Conservation (phyloP, 116 monocot species). For the Trichopus zeylanicus region DNA sequence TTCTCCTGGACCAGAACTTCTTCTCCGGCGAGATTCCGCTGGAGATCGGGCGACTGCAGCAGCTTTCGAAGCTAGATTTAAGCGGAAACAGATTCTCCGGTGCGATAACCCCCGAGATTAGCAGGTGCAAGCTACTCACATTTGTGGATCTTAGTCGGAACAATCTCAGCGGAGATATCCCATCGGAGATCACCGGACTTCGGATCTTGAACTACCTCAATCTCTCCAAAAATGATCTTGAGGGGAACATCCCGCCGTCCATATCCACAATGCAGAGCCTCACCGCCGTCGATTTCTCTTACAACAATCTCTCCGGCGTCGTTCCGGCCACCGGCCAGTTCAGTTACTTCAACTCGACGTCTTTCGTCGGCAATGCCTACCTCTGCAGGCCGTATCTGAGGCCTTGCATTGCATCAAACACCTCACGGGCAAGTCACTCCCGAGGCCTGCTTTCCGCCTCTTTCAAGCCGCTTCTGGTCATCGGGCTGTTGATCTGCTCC, state of each 20-base stretch:
- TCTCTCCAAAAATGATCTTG: constrained; percentile 11
- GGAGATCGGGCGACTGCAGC: constrained; percentile 14
- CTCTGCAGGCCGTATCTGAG: constrained; percentile 13
- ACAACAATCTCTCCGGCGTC: constrained; percentile 14
- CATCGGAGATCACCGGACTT: constrained; percentile 5
- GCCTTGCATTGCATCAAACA: not conserved
- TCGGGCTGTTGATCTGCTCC: constrained; percentile 32
- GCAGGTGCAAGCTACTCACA: constrained; percentile 13
- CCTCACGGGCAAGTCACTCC: not conserved
- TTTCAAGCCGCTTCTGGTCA: constrained; percentile 36
- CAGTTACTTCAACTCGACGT: constrained; percentile 17
- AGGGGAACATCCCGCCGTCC: constrained; percentile 7
- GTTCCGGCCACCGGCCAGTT: constrained; percentile 18
- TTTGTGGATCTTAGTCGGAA: constrained; percentile 12
- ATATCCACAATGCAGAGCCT: constrained; percentile 19
- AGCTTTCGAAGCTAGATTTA: constrained; percentile 16
- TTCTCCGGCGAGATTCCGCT: constrained; percentile 11
- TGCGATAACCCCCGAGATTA: constrained; percentile 1
- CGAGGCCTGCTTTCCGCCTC: constrained; percentile 24
- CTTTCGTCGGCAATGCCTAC: constrained; percentile 11
- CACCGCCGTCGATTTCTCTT: constrained; percentile 14
- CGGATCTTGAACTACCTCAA: constrained; percentile 15
- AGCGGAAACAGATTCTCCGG: constrained; percentile 15
- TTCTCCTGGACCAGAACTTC: constrained; percentile 20
- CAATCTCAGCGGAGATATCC: constrained; percentile 18